A percentile compares a stretch with the other conserved stretches of the same genome.
Conservation (phyloP, 768 basidiomycete genomes). For the Psilocybe cyanescens region DNA sequence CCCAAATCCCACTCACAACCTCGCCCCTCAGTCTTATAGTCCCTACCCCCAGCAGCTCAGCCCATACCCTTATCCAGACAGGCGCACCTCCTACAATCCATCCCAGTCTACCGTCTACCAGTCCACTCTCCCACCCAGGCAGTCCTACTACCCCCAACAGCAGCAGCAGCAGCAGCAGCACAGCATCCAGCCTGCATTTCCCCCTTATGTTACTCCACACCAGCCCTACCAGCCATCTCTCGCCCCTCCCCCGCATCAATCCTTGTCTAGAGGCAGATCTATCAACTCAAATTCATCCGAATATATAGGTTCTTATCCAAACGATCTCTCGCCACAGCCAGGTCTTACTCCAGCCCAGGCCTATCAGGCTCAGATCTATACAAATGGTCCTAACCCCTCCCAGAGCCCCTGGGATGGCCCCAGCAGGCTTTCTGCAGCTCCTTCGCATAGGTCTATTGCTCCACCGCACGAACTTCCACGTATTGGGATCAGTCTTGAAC, state of each 20-base stretch:
- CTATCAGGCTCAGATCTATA: slow-evolving; percentile 78
- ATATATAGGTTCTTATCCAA: slow-evolving; percentile 51
- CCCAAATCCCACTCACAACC: slow-evolving; percentile 37
- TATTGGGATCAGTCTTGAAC: slow-evolving; percentile 48
- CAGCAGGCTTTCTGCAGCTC: slow-evolving; percentile 30
- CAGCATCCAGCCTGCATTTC: slow-evolving; percentile 46
- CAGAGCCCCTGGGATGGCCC: slow-evolving; percentile 27
- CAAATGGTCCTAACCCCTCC: slow-evolving; percentile 40
- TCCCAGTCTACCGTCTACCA: slow-evolving; percentile 31
- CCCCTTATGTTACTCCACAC: slow-evolving; percentile 30
- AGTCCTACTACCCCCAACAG: slow-evolving; percentile 26
- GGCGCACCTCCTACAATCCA: slow-evolving; percentile 50
- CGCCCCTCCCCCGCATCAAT: slow-evolving; percentile 38
- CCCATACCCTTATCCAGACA: slow-evolving; percentile 46
- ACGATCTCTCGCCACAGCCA: slow-evolving; percentile 46
- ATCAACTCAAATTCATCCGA: slow-evolving; percentile 48
- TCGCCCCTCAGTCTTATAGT: slow-evolving; percentile 24
- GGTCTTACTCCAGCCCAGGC: slow-evolving; percentile 79
- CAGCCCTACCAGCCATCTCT: slow-evolving; percentile 33
- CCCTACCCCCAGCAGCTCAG: slow-evolving; percentile 29
- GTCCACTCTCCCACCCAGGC: background rate
- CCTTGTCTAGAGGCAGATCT: slow-evolving; percentile 53
- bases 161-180: slow-evolving; percentile 22
- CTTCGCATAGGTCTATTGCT: slow-evolving; percentile 23
- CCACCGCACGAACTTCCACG: slow-evolving; percentile 34